Evolutionary conservation across 208 protist genomes (phyloP).

Genomic region (Crithidia sp.): DNA sequence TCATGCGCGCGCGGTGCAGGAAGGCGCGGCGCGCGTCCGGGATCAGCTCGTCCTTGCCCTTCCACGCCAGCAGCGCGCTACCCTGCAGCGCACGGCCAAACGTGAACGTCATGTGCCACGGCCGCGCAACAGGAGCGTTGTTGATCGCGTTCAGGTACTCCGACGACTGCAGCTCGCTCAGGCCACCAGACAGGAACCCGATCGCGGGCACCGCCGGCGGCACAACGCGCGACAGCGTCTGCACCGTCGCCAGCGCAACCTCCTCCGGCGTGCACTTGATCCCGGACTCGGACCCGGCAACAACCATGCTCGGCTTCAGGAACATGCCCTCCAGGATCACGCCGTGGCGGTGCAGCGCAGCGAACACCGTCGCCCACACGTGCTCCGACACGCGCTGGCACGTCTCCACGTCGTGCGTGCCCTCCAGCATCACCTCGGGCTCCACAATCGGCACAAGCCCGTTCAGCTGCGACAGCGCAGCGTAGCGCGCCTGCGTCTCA

Average conservation of each 20-base stretch:
- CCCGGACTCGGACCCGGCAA: conserved; percentile 83
- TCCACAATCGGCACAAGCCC: conserved; percentile 98
- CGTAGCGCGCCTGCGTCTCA: conserved; percentile 94
- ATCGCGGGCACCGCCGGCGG: conserved; percentile 95
- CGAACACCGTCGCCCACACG: conserved; percentile 76
- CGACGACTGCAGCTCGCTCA: conserved; percentile 95
- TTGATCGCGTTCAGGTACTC: conserved; percentile 97
- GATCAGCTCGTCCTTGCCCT: conserved; percentile 83
- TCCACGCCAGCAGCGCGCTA: conserved; percentile 92
- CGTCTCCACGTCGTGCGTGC: conserved; percentile 92
- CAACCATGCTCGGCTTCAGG: conserved; percentile 98
- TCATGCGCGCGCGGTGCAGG: conserved; percentile 81
- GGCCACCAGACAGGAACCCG: conserved; percentile 96
- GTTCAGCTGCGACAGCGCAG: conserved; percentile 94
- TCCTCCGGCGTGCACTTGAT: conserved; percentile 76
- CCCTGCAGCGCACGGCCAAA: conserved; percentile 96
- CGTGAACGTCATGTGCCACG: conserved; percentile 95
- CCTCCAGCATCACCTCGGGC: conserved; percentile 97
- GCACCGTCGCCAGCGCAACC: conserved; percentile 91
- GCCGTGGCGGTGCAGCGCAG: conserved; percentile 92
- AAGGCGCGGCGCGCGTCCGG: conserved; percentile 77
- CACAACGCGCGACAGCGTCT: conserved; percentile 90
- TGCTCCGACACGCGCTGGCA: conserved; percentile 87
- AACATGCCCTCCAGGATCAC: conserved; percentile 95
- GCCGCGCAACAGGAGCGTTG: conserved; percentile 43